phyloP scores from a whole-genome alignment of 352 stramenopile genomes.

The Phytophthora capsici region DNA sequence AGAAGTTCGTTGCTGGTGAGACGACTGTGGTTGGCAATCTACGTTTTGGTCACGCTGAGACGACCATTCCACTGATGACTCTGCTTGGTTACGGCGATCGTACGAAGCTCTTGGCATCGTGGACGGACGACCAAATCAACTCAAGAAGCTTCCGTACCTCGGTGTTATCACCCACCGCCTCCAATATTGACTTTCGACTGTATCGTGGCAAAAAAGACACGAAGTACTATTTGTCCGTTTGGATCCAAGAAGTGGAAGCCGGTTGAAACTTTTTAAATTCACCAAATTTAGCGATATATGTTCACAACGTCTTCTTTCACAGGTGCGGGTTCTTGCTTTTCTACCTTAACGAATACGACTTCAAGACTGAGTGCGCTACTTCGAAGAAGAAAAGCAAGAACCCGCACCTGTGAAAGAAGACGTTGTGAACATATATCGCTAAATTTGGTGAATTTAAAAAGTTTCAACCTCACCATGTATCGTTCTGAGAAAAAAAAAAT shows the following conservation, averaged over 20 bases:
- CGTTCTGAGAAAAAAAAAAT: too few species aligned
- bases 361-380: conserved; percentile 36
- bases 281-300: too few species aligned
- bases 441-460: too few species aligned
- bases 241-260: conserved; percentile 54
- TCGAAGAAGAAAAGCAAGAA: conserved; percentile 20
- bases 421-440: too few species aligned
- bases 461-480: too few species aligned
- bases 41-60: conserved; percentile 80
- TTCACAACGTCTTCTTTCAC: neutral
- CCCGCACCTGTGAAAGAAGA: neutral
- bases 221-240: conserved; percentile 58
- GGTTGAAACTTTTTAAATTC: too few species aligned
- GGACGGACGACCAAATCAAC: conserved; percentile 45
- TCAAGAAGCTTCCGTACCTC: conserved; percentile 64
- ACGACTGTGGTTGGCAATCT: conserved; percentile 53
- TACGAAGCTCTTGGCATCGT: conserved; percentile 42
- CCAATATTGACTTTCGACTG: conserved; percentile 79
- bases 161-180: conserved; percentile 62
- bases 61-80: conserved; percentile 69
- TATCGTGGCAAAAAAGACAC: conserved; percentile 46
- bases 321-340: conserved; percentile 6
- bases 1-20: conserved; percentile 42
- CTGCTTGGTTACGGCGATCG: conserved; percentile 62
- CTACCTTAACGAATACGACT: conserved; percentile 56